These are phyloP conservation scores for Gonium pectorale DNA, from an alignment of 139 green algal species.

Conservation along the genomic window DNA sequence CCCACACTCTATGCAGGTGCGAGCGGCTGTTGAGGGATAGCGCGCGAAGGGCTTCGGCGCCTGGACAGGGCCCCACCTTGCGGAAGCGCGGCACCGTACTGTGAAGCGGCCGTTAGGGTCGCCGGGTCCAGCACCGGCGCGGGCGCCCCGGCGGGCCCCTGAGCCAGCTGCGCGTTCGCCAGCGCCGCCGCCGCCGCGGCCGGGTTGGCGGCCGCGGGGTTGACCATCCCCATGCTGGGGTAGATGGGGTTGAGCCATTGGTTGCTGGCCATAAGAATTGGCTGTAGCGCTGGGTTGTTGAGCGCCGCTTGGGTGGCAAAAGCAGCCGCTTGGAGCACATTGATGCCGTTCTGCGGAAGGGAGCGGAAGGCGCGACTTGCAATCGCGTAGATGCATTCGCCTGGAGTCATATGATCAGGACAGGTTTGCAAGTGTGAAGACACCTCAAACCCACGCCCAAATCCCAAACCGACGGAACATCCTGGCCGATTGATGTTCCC, in stretches of 20 bases:
- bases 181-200: conserved; percentile 26
- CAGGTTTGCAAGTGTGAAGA: too few relatives aligned
- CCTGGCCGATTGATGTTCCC: too few relatives aligned
- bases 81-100: not conserved
- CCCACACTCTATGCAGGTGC: too few relatives aligned
- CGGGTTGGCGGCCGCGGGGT: not conserved
- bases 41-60: too few relatives aligned
- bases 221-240: conserved; percentile 43
- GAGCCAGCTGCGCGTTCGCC: conserved; percentile 44
- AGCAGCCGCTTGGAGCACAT: conserved; percentile 59
- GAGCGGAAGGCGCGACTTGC: too few relatives aligned
- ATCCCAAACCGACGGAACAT: too few relatives aligned
- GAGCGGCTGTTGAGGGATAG: too few relatives aligned
- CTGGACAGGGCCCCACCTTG: too few relatives aligned
- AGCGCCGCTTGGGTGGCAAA: conserved; percentile 57
- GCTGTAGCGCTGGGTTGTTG: conserved; percentile 54
- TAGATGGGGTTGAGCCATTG: conserved; percentile 48
- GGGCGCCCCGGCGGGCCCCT: conserved; percentile 7
- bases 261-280: conserved; percentile 42
- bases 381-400: too few relatives aligned
- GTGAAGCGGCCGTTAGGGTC: not conserved
- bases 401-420: too few relatives aligned
- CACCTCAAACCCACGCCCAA: too few relatives aligned
- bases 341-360: conserved; percentile 50
- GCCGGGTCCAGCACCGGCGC: conserved; percentile 24